Evolutionary conservation across 169 alveolate species (phyloP).

Genomic region (Plasmodium cynomolgi): DNA sequence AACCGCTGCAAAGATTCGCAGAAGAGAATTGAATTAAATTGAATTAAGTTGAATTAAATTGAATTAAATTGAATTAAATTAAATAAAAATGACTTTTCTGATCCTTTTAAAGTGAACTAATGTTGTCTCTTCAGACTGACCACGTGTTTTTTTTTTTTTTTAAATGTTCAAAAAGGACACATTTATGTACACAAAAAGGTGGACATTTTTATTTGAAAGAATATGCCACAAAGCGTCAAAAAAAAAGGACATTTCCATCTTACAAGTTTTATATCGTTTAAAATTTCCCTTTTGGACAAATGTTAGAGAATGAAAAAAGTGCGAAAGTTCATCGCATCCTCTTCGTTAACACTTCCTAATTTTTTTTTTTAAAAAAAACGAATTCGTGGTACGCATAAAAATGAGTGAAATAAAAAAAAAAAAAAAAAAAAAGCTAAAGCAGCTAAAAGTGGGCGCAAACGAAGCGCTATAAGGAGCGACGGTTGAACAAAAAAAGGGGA

Average conservation of each 20-base stretch:
- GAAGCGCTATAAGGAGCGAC: background rate
- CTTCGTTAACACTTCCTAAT: background rate
- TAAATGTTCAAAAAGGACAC: background rate
- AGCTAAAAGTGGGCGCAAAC: background rate
- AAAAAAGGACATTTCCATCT: constrained; percentile 1
- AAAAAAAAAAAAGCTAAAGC: constrained; percentile 1
- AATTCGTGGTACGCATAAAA: constrained; percentile 1
- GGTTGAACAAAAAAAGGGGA: background rate
- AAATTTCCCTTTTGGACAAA: constrained; percentile 20
- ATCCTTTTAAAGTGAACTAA: background rate
- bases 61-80: too few species aligned
- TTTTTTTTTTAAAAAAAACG: background rate
- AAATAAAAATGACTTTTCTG: background rate
- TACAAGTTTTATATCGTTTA: background rate
- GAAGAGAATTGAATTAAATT: background rate
- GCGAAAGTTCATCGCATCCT: background rate
- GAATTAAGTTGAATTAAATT: too few species aligned
- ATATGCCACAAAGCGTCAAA: background rate
- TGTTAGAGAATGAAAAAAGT: constrained; percentile 18
- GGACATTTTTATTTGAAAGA: background rate
- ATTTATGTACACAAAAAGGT: background rate
- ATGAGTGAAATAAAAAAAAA: background rate
- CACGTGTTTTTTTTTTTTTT: background rate
- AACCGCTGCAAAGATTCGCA: background rate
- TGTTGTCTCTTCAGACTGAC: background rate